Percentiles rank a stretch among this genome's conserved stretches.
These are phyloP conservation scores for Metarhizium brunneum DNA, from an alignment of 2,329 filamentous ascomycete genomes.

Conservation along the genomic window DNA sequence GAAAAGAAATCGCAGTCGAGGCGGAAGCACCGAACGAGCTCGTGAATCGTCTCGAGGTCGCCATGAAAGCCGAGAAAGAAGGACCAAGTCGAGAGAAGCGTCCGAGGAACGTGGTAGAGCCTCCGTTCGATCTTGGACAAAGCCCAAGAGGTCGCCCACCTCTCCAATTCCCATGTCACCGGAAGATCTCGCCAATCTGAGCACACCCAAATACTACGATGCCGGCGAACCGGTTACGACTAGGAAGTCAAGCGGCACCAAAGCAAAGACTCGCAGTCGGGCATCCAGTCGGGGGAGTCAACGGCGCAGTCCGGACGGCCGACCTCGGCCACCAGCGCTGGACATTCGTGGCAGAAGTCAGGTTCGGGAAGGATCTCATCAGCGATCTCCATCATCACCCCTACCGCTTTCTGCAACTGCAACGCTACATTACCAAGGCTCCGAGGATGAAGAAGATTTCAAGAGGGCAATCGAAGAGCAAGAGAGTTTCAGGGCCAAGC, in stretches of 20 bases:
- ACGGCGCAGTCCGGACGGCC: slow-evolving; percentile 36
- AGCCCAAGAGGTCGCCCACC: slow-evolving; percentile 78
- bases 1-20: slow-evolving; percentile 44
- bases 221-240: slow-evolving; percentile 33
- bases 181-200: slow-evolving; percentile 64
- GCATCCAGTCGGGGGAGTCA: slow-evolving; percentile 40
- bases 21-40: slow-evolving; percentile 39
- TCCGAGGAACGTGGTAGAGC: slow-evolving; percentile 65
- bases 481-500: slow-evolving; percentile 46
- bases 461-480: slow-evolving; percentile 42
- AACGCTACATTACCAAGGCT: slow-evolving; percentile 27
- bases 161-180: slow-evolving; percentile 93
- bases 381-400: slow-evolving; percentile 71
- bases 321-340: slow-evolving; percentile 29
- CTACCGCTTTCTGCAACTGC: slow-evolving; percentile 57
- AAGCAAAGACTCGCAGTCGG: slow-evolving; percentile 30
- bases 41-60: slow-evolving; percentile 34
- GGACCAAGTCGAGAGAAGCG: slow-evolving; percentile 45
- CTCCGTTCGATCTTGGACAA: slow-evolving; percentile 55
- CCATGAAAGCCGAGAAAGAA: slow-evolving; percentile 38
- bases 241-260: slow-evolving; percentile 29
- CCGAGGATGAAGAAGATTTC: slow-evolving; percentile 58
- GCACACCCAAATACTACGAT: slow-evolving; percentile 31
- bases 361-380: slow-evolving; percentile 46
- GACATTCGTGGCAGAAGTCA: slow-evolving; percentile 54